phyloP scores from a whole-genome alignment of 2,329 filamentous ascomycete species.

The Xylaria sp. region DNA sequence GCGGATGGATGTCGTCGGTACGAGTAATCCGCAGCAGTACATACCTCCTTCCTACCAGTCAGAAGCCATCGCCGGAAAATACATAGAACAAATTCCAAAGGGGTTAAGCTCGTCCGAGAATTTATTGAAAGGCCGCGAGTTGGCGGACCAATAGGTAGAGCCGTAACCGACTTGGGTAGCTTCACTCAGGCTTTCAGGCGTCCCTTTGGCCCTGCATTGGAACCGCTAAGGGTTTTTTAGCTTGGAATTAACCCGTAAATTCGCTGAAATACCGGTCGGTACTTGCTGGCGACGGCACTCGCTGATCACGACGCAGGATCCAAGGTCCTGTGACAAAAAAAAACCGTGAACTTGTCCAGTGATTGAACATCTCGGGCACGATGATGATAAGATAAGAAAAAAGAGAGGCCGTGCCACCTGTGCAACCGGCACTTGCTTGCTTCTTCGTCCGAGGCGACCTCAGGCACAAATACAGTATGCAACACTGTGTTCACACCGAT shows the following conservation, averaged over 20 bases:
- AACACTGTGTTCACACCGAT: not conserved
- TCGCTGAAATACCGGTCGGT: not conserved
- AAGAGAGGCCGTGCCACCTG: not conserved
- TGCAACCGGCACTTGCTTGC: no score
- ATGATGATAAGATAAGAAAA: not conserved
- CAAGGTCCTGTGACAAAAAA: not conserved
- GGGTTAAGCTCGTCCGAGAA: not conserved
- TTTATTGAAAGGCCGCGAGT: not conserved
- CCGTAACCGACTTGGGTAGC: not conserved
- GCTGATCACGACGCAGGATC: not conserved
- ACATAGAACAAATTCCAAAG: not conserved
- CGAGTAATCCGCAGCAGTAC: slow-evolving; percentile 2
- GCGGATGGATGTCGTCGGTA: not conserved
- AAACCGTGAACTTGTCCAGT: no score
- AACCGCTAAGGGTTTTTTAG: not conserved
- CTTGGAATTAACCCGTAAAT: not conserved
- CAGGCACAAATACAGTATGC: not conserved
- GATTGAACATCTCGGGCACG: not conserved
- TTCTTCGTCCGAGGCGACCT: no score
- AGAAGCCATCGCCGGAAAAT: not conserved
- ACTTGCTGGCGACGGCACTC: not conserved
- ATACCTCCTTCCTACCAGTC: no score
- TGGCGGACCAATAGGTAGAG: not conserved
- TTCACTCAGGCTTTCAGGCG: not conserved
- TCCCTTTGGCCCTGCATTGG: not conserved